Percentiles rank a stretch among this genome's conserved stretches.
Conservation (phyloP, 2,329 filamentous ascomycete genomes). For the Aspergillus hiratsukae region DNA sequence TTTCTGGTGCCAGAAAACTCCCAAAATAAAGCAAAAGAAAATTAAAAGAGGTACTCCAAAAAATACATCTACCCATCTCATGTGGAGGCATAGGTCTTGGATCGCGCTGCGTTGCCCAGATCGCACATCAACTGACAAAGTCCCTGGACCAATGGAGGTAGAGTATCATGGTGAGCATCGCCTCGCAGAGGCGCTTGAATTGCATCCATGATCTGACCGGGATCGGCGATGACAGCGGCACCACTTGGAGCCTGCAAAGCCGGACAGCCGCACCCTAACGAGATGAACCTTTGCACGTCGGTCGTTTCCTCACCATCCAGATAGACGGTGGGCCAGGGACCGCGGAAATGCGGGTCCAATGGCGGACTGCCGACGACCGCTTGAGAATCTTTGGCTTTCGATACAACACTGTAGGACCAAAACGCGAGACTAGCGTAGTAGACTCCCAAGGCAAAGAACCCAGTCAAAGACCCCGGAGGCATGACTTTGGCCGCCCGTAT, state of each 20-base stretch:
- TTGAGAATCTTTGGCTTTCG: conserved; percentile 32
- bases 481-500: conserved; percentile 57
- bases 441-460: conserved; percentile 64
- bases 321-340: conserved; percentile 38
- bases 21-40: too few relatives aligned
- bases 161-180: conserved; percentile 50
- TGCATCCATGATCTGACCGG: conserved; percentile 55
- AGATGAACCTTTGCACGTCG: conserved; percentile 55
- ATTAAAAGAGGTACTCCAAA: too few relatives aligned
- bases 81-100: background rate
- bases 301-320: conserved; percentile 55
- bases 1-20: too few relatives aligned
- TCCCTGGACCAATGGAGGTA: conserved; percentile 62
- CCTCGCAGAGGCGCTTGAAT: conserved; percentile 53
- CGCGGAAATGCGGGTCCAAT: conserved; percentile 1
- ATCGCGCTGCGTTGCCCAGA: conserved; percentile 19
- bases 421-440: conserved; percentile 66
- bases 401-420: conserved; percentile 65
- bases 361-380: background rate
- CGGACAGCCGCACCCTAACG: conserved; percentile 52
- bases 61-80: background rate
- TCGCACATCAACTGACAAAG: conserved; percentile 55
- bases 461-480: conserved; percentile 52
- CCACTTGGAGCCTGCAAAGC: conserved; percentile 42
- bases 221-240: conserved; percentile 47